These are phyloP conservation scores for Monosporozyma aquatica DNA, from an alignment of 805 yeast species.

Conservation along the genomic window DNA sequence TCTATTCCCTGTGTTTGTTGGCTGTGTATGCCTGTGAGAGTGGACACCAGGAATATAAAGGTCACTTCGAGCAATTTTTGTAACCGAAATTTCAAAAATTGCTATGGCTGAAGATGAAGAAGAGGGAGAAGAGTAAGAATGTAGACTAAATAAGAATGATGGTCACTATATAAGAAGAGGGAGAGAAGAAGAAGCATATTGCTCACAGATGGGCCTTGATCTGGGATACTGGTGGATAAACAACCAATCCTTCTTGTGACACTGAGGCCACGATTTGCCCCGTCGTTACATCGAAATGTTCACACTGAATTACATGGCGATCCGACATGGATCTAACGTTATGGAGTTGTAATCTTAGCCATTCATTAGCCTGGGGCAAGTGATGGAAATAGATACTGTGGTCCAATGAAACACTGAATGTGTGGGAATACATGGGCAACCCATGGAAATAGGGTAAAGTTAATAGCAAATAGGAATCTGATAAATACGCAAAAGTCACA, in stretches of 20 bases:
- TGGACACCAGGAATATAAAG: too few species aligned
- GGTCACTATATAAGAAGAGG: too few species aligned
- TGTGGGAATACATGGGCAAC: constrained; percentile 37
- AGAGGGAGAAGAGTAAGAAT: not conserved
- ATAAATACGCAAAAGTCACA: constrained; percentile 49
- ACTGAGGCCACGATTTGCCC: constrained; percentile 50
- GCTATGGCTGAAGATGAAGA: not conserved
- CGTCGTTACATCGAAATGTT: constrained; percentile 39
- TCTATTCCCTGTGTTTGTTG: too few species aligned
- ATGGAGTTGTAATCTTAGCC: constrained; percentile 43
- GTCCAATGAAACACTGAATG: constrained; percentile 53
- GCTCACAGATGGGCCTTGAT: constrained; percentile 10
- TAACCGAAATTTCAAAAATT: not conserved
- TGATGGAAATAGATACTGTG: constrained; percentile 61
- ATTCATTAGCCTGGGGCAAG: constrained; percentile 35
- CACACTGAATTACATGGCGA: constrained; percentile 49
- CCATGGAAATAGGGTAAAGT: constrained; percentile 45
- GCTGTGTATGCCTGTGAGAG: too few species aligned
- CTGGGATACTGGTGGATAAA: constrained; percentile 15
- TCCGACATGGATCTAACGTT: constrained; percentile 43
- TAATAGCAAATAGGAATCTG: constrained; percentile 49
- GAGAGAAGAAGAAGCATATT: not conserved
- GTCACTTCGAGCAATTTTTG: too few species aligned
- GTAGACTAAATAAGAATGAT: too few species aligned
- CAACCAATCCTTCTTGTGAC: constrained; percentile 53